phyloP scores from a whole-genome alignment of 371 early-diverging fungal genomes.

The Cladochytrium tenue region DNA sequence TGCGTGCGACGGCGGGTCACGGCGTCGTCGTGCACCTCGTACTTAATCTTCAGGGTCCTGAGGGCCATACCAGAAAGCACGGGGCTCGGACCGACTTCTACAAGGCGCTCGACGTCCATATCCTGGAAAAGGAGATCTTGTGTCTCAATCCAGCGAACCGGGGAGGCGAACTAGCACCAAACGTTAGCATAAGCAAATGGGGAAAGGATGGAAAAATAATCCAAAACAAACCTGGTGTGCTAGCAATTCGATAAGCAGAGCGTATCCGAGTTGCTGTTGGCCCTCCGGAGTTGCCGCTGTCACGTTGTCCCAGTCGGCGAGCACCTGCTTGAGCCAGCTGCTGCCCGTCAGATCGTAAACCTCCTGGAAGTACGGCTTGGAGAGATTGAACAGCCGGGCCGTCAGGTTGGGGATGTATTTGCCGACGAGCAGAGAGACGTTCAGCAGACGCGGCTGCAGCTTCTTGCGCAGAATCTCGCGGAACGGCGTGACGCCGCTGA shows the following conservation, averaged over 20 bases:
- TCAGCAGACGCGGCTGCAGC: constrained; percentile 74
- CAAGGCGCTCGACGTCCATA: constrained; percentile 79
- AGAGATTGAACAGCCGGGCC: constrained; percentile 83
- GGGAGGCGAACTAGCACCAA: constrained; percentile 43
- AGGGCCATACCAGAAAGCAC: constrained; percentile 91
- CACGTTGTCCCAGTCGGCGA: constrained; percentile 81
- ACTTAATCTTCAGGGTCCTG: constrained; percentile 93
- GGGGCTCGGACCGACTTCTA: constrained; percentile 91
- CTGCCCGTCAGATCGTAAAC: constrained; percentile 77
- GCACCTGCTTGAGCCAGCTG: constrained; percentile 70
- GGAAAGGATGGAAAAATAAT: constrained; percentile 48
- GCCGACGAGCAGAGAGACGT: constrained; percentile 72
- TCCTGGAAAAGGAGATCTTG: constrained; percentile 87
- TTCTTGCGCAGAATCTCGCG: constrained; percentile 83
- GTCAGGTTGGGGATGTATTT: constrained; percentile 96
- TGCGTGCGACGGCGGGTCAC: constrained; percentile 83
- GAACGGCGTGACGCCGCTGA: constrained; percentile 89
- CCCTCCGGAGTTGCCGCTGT: constrained; percentile 69
- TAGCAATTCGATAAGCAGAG: constrained; percentile 85
- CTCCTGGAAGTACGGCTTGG: constrained; percentile 75
- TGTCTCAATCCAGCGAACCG: constrained; percentile 98
- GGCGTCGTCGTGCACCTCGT: constrained; percentile 93
- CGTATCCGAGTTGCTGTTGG: constrained; percentile 84
- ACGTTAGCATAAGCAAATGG: background rate
- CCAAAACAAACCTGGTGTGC: constrained; percentile 70